Conservation (phyloP, 371 early-diverging fungal genomes). For the Mucor lusitanicus region DNA sequence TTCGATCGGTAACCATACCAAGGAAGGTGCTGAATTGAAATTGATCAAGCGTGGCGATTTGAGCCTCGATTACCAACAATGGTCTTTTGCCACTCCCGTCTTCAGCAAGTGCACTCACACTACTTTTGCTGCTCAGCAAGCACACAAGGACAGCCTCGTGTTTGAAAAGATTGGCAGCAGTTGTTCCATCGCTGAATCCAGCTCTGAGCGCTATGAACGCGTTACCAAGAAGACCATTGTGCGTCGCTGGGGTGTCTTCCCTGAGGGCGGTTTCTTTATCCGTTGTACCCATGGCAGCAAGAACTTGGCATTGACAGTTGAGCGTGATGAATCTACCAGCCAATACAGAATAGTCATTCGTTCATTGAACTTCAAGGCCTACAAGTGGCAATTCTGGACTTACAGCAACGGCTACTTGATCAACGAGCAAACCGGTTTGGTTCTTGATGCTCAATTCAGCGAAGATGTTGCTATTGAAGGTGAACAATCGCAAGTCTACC, state of each 20-base stretch:
- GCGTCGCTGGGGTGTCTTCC: conserved; percentile 53
- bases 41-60: conserved; percentile 33
- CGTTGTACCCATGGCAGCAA: conserved; percentile 31
- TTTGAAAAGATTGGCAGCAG: conserved; percentile 12
- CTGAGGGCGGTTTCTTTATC: conserved; percentile 41
- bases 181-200: conserved; percentile 24
- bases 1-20: conserved; percentile 16
- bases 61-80: conserved; percentile 33
- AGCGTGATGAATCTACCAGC: conserved; percentile 7
- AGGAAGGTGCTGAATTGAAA: conserved; percentile 30
- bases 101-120: conserved; percentile 26
- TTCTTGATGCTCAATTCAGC: conserved; percentile 42
- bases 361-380: conserved; percentile 39
- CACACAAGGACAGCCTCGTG: conserved; percentile 12
- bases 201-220: conserved; percentile 35
- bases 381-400: conserved; percentile 55
- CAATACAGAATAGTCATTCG: conserved; percentile 32
- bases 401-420: conserved; percentile 52
- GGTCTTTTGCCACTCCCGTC: conserved; percentile 42
- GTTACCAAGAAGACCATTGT: conserved; percentile 30
- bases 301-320: conserved; percentile 41
- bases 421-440: conserved; percentile 57
- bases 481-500: conserved; percentile 31
- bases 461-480: conserved; percentile 36
- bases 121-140: conserved; percentile 21